A percentile compares a stretch with the other conserved stretches of the same genome.
Conservation (phyloP, 2,329 filamentous ascomycete species). For the Botryotinia calthae region DNA sequence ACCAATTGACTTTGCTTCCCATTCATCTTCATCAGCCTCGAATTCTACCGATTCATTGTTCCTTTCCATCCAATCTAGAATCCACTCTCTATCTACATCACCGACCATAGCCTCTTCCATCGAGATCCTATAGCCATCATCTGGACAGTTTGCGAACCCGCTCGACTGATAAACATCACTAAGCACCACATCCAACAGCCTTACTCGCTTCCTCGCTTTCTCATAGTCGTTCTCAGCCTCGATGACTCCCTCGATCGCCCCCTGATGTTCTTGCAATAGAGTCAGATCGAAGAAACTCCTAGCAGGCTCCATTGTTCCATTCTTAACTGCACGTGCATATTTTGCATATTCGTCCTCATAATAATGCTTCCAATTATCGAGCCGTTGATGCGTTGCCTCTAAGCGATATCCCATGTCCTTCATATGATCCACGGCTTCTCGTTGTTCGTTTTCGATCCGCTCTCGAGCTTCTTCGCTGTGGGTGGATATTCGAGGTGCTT, state of each 20-base stretch:
- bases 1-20: conserved; percentile 10
- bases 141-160: conserved; percentile 20
- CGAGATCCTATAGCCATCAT: conserved; percentile 29
- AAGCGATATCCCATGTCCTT: neutral
- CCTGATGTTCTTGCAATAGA: conserved; percentile 18
- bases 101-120: conserved; percentile 22
- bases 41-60: neutral
- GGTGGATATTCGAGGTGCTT: neutral
- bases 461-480: neutral
- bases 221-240: conserved; percentile 20
- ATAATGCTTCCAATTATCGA: conserved; percentile 21
- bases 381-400: conserved; percentile 13
- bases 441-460: neutral
- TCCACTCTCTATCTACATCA: conserved; percentile 23
- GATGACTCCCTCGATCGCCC: conserved; percentile 14
- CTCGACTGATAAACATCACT: conserved; percentile 23
- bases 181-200: conserved; percentile 17
- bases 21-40: neutral
- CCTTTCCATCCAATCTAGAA: conserved; percentile 25
- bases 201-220: conserved; percentile 13
- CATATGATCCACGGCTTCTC: conserved; percentile 13
- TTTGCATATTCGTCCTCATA: conserved; percentile 18
- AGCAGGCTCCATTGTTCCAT: neutral
- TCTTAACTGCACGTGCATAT: conserved; percentile 10
- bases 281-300: conserved; percentile 24